Evolutionary conservation across 768 basidiomycete genomes (phyloP).

Genomic region (Trichaptum fuscoviolaceum): DNA sequence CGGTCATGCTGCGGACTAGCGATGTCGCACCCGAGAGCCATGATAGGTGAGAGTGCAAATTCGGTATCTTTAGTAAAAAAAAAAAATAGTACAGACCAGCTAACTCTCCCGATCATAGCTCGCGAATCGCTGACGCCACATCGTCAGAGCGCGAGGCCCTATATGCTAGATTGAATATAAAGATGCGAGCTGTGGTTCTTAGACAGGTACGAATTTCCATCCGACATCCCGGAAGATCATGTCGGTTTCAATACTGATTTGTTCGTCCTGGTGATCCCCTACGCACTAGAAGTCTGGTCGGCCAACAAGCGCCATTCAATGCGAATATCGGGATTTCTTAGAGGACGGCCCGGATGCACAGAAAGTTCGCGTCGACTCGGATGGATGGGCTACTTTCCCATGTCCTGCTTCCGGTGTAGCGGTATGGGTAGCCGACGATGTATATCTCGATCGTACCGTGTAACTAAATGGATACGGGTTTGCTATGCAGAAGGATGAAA

Average conservation of each 20-base stretch:
- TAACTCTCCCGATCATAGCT: background rate
- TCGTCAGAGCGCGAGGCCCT: too few relatives aligned
- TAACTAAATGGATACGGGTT: background rate
- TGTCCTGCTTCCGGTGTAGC: conserved; percentile 51
- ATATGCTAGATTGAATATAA: background rate
- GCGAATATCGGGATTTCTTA: conserved; percentile 44
- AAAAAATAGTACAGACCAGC: background rate
- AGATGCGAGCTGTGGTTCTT: background rate
- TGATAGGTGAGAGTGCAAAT: background rate
- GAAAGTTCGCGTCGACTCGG: conserved; percentile 36
- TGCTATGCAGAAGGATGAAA: background rate
- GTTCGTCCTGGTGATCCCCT: background rate
- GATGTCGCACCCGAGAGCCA: conserved; percentile 1
- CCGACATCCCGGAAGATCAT: background rate
- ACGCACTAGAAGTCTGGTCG: background rate
- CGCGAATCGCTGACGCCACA: background rate
- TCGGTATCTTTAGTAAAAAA: background rate
- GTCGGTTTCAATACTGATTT: background rate
- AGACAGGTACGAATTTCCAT: background rate
- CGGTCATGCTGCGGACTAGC: conserved; percentile 51
- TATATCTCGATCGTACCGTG: background rate
- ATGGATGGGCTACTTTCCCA: conserved; percentile 66
- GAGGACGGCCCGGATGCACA: conserved; percentile 30
- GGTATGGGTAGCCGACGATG: conserved; percentile 43
- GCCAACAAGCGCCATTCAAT: background rate